A percentile compares a stretch with the other conserved stretches of the same genome.
These are phyloP conservation scores for Xylaria sp. DNA, from an alignment of 2,329 filamentous ascomycete species.

Conservation along the genomic window DNA sequence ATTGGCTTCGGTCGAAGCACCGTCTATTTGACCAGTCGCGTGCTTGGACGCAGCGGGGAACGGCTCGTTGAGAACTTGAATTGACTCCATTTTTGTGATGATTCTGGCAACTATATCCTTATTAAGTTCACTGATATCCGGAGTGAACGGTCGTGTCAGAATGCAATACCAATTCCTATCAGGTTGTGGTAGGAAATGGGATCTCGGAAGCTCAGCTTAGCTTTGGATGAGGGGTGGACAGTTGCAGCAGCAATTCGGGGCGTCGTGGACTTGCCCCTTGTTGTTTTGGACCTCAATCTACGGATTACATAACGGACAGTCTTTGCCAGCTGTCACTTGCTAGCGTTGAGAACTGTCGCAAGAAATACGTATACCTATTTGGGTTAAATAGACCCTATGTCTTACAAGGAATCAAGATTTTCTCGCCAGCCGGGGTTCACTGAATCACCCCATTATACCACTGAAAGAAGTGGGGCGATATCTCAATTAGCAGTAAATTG, in stretches of 20 bases:
- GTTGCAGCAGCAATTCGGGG: not conserved
- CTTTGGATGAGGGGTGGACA: not conserved
- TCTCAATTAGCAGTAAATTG: no score
- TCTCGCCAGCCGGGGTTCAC: no score
- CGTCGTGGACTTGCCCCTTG: not conserved
- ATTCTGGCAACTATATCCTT: not conserved
- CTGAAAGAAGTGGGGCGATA: no score
- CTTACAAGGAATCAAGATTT: no score
- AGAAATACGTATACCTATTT: not conserved
- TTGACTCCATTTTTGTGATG: slow-evolving; percentile 35
- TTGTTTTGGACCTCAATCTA: not conserved
- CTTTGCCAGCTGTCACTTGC: slow-evolving; percentile 21
- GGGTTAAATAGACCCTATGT: not conserved
- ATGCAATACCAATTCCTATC: not conserved
- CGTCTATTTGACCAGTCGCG: slow-evolving; percentile 58
- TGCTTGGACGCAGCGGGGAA: slow-evolving; percentile 64
- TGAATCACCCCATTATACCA: no score
- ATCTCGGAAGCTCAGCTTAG: not conserved
- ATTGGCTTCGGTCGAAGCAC: slow-evolving; percentile 65
- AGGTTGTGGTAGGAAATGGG: not conserved
- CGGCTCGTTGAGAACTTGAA: slow-evolving; percentile 43
- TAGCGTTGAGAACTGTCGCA: not conserved
- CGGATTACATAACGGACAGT: slow-evolving; percentile 27
- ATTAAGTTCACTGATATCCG: not conserved
- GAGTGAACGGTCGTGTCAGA: not conserved